Evolutionary conservation across 768 basidiomycete species (phyloP).

Genomic region (Megacollybia marginata): DNA sequence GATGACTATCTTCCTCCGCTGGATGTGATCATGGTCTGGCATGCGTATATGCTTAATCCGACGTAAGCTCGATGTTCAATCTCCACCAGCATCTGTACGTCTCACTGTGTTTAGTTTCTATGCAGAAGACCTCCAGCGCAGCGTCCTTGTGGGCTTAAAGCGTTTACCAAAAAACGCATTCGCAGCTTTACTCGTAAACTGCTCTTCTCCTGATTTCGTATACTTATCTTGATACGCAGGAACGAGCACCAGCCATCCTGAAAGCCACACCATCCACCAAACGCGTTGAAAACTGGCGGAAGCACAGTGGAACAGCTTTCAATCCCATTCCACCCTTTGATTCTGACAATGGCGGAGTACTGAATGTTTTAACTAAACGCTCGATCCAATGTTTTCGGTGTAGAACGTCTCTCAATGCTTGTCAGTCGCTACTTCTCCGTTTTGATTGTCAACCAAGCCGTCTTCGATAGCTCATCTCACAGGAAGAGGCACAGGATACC

Average conservation of each 20-base stretch:
- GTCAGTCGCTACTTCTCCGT: background rate
- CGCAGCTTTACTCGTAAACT: background rate
- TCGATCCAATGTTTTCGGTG: no score
- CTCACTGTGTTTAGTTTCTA: conserved; percentile 18
- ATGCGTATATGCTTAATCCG: conserved; percentile 26
- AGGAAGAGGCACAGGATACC: background rate
- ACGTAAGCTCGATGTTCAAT: conserved; percentile 8
- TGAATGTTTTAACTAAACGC: no score
- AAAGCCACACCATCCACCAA: conserved; percentile 2
- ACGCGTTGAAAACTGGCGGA: conserved; percentile 11
- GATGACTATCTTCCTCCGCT: conserved; percentile 19
- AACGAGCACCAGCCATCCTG: background rate
- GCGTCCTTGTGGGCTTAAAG: background rate
- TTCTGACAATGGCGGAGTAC: no score
- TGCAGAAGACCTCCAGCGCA: conserved; percentile 18
- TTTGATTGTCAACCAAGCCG: background rate
- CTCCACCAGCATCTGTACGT: background rate
- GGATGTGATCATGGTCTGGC: conserved; percentile 34
- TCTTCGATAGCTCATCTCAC: background rate
- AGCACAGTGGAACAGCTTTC: conserved; percentile 11
- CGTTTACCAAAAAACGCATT: background rate
- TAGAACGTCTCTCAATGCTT: no score
- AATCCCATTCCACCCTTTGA: conserved; percentile 9
- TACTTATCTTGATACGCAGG: background rate
- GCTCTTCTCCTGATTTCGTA: background rate